Base-by-base conservation (phyloP, 306 rosid species). In the Argentina anserina region DNA sequence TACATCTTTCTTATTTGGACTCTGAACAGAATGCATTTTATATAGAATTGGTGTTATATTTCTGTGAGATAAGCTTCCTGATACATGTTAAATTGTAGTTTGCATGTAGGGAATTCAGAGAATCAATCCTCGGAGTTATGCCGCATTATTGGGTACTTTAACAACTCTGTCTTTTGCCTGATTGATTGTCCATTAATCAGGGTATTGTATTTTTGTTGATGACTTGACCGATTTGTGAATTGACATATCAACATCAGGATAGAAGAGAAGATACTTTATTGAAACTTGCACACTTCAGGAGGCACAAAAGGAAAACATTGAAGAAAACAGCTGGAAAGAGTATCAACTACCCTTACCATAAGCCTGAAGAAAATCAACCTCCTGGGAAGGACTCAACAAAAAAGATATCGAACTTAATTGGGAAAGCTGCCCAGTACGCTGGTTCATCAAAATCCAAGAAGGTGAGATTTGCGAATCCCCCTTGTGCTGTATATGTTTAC, bases 81-180 rank as follows among this genome's bases (percentile, higher is more conserved):
- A 82, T 81, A 73, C 82, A 36, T 81, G 78, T 82, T 84, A 78
- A 73, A 65, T 75, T 82, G 73, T 80, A 95, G 99, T 88, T 85
- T 83, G 99, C 92, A 84, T 95, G 99, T 78, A 91, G 97, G 89
- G 92, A 95, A 76, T 91, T 95, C 84, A 87, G 99, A 83, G 99
- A 95, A 80, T 90, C 99, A 71, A 86, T 95, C 83, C 93, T 95
- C 76, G 97, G 97, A 80, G 88, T 90, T 66, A 88, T 95, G 97
- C 99, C 99, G 62, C 99, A 95, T 82, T 96, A 87, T 21, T 95
- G 99, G 99, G 99, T 95, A 90, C 42, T 78, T 33, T 20, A 28
- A 41, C 47, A 21, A 58, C 40, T 20, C 29, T 36, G 12, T 20
- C 21, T 9, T 31, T 47, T 11, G 43, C 56, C 17, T 25, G 3